These are phyloP conservation scores for Trypanosoma conorhini DNA, from an alignment of 208 protist species.

Conservation along the genomic window DNA sequence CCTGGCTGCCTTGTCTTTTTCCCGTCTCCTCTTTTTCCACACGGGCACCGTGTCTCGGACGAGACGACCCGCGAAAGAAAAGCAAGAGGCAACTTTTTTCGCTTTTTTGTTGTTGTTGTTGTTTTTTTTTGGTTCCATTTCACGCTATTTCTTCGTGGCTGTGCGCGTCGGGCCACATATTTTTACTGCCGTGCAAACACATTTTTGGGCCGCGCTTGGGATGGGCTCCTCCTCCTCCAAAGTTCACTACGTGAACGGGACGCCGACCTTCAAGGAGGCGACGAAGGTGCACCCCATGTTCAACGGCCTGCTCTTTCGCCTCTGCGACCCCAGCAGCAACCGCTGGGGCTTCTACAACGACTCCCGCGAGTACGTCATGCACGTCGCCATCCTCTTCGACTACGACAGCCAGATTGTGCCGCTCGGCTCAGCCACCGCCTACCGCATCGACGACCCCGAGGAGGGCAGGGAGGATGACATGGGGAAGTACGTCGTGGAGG, in stretches of 20 bases:
- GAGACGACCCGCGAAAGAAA: conserved; percentile 1
- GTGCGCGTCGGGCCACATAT: background rate
- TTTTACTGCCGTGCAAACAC: background rate
- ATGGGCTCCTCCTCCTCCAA: conserved; percentile 15
- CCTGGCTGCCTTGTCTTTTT: background rate
- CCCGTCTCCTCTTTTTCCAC: background rate
- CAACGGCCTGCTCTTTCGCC: conserved; percentile 68
- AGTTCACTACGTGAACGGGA: conserved; percentile 44
- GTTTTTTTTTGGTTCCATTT: conserved; percentile 7
- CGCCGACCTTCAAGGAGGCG: conserved; percentile 46
- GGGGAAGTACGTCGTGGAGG: conserved; percentile 77
- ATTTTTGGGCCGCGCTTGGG: background rate
- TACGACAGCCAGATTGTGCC: conserved; percentile 79
- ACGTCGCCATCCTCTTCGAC: conserved; percentile 84
- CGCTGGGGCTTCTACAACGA: conserved; percentile 88
- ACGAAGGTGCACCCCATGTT: conserved; percentile 68
- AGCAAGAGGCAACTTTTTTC: background rate
- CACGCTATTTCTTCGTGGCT: conserved; percentile 22
- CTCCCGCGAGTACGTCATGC: conserved; percentile 61
- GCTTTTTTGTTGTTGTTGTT: conserved; percentile 9
- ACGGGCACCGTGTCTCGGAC: background rate
- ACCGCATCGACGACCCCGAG: conserved; percentile 77
- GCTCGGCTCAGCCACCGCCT: conserved; percentile 65
- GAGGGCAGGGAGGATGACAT: conserved; percentile 74
- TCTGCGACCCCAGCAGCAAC: conserved; percentile 46